A percentile compares a stretch with the other conserved stretches of the same genome.
Evolutionary conservation across 805 yeast species (phyloP).

Genomic region (Starmerella kuoi): DNA sequence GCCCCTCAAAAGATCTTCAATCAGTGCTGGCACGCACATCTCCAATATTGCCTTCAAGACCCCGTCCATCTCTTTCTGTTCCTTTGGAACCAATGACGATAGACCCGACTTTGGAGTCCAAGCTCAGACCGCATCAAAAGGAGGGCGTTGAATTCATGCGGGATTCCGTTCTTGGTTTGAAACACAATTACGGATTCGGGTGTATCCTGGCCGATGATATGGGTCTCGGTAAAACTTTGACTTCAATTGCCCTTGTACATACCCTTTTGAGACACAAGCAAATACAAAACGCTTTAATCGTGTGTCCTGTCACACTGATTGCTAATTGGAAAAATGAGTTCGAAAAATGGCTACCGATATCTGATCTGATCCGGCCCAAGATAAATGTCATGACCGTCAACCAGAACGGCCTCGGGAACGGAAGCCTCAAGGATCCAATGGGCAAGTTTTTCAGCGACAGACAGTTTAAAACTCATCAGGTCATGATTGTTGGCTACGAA

Average conservation of each 20-base stretch:
- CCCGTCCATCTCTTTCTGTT: too few relatives aligned
- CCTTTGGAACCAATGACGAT: neutral
- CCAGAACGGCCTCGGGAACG: conserved; percentile 28
- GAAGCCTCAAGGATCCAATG: conserved; percentile 13
- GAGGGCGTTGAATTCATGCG: conserved; percentile 76
- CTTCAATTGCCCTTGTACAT: conserved; percentile 75
- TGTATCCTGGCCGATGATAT: conserved; percentile 90
- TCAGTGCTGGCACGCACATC: too few relatives aligned
- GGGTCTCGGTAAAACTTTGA: conserved; percentile 89
- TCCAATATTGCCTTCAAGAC: too few relatives aligned
- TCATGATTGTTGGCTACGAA: conserved; percentile 80
- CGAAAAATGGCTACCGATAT: conserved; percentile 60
- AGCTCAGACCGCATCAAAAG: conserved; percentile 71
- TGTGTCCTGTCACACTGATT: conserved; percentile 84
- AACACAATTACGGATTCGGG: conserved; percentile 43
- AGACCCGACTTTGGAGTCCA: conserved; percentile 28
- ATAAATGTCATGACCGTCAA: conserved; percentile 54
- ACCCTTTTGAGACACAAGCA: conserved; percentile 43
- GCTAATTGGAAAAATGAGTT: conserved; percentile 84
- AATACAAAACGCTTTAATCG: conserved; percentile 54
- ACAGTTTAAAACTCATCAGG: conserved; percentile 63
- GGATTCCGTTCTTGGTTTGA: conserved; percentile 66
- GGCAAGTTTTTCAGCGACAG: conserved; percentile 36
- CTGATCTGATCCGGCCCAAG: conserved; percentile 31
- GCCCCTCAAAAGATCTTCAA: too few relatives aligned